Conservation (phyloP, 176 grass and related monocot species). For the Ampelocalamus luodianensis region DNA sequence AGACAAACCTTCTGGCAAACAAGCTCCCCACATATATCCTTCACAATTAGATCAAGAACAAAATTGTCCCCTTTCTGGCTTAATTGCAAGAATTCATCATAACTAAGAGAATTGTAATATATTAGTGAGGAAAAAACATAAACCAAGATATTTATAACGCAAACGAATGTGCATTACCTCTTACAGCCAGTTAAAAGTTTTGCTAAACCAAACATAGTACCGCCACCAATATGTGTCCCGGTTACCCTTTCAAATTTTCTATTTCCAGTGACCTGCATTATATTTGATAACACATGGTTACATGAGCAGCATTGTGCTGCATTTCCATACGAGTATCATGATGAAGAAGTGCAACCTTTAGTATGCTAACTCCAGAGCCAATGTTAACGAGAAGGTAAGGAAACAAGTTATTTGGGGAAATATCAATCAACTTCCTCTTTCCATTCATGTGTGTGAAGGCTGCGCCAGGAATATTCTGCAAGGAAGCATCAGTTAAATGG, state of each 20-base stretch:
- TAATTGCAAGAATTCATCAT: slow-evolving; percentile 95
- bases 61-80: slow-evolving; percentile 98
- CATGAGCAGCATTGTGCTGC: slow-evolving; percentile 36
- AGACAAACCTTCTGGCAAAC: slow-evolving; percentile 84
- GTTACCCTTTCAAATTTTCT: slow-evolving; percentile 92
- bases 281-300: slow-evolving; percentile 51
- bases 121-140: slow-evolving; percentile 47
- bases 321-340: slow-evolving; percentile 29
- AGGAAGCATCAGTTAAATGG: slow-evolving; percentile 37
- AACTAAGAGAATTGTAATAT: slow-evolving; percentile 65
- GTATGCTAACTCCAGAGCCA: slow-evolving; percentile 87
- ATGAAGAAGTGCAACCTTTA: slow-evolving; percentile 78
- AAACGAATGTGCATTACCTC: slow-evolving; percentile 56
- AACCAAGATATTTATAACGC: slow-evolving; percentile 22
- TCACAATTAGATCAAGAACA: slow-evolving; percentile 95
- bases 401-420: slow-evolving; percentile 76
- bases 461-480: slow-evolving; percentile 81
- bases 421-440: slow-evolving; percentile 62
- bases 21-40: slow-evolving; percentile 96
- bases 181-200: slow-evolving; percentile 96
- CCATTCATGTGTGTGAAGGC: slow-evolving; percentile 93
- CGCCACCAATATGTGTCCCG: slow-evolving; percentile 91
- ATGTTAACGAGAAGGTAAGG: slow-evolving; percentile 98
- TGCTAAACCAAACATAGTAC: slow-evolving; percentile 94
- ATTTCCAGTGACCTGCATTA: slow-evolving; percentile 83